A percentile compares a stretch with the other conserved stretches of the same genome.
Conservation (phyloP, 305 asterid genomes). For the Striga hermonthica region DNA sequence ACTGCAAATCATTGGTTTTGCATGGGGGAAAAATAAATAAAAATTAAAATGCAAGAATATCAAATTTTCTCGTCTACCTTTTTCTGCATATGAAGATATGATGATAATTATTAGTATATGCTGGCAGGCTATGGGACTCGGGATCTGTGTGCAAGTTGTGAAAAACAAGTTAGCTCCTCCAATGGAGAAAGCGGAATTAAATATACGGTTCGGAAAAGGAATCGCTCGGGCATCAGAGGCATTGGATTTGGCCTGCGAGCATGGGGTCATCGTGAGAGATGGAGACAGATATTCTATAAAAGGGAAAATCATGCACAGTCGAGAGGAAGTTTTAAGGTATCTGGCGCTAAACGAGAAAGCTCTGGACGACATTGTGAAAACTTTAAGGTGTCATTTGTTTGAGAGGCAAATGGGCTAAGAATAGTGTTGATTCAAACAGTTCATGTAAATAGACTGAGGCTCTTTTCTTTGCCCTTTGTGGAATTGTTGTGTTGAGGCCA, state of each 20-base stretch:
- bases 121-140: conserved; percentile 82
- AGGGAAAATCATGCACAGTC: conserved; percentile 50
- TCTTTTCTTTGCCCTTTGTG: no score
- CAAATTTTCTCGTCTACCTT: background rate
- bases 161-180: conserved; percentile 87
- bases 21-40: background rate
- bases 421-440: background rate
- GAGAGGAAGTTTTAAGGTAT: conserved; percentile 61
- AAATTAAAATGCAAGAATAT: background rate
- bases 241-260: conserved; percentile 85
- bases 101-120: background rate
- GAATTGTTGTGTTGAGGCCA: no score
- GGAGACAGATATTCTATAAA: conserved; percentile 54
- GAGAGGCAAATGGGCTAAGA: conserved; percentile 33
- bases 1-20: background rate
- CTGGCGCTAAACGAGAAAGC: conserved; percentile 51
- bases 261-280: conserved; percentile 59
- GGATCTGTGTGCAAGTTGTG: conserved; percentile 66
- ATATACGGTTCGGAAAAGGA: conserved; percentile 69
- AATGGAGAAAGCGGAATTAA: conserved; percentile 67
- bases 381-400: conserved; percentile 61
- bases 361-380: conserved; percentile 49
- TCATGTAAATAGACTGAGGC: no score
- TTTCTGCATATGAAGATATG: background rate
- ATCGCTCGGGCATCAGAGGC: conserved; percentile 57